These are phyloP conservation scores for Dioscorea cayenensis DNA, from an alignment of 116 monocot genomes.

Conservation along the genomic window DNA sequence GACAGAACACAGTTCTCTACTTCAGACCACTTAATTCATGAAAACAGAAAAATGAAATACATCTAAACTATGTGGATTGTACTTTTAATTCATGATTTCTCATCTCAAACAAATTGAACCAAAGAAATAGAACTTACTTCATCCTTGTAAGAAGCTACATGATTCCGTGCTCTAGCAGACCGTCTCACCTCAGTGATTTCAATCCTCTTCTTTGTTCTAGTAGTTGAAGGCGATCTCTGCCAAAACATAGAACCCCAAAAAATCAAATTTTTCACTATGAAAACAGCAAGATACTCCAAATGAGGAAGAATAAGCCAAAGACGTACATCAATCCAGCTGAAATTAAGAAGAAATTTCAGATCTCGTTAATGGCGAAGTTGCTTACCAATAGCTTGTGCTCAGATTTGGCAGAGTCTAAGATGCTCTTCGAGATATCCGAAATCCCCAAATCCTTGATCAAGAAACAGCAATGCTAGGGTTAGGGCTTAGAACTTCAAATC, in stretches of 20 bases:
- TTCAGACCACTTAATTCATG: no score
- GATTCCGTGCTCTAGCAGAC: slow-evolving; percentile 44
- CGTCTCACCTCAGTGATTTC: slow-evolving; percentile 35
- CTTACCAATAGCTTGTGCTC: slow-evolving; percentile 16
- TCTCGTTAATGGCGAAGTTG: not conserved
- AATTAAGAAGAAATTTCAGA: not conserved
- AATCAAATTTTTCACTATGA: not conserved
- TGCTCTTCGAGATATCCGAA: slow-evolving; percentile 9
- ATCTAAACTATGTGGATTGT: no score
- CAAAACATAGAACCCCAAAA: not conserved
- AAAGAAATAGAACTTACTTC: slow-evolving; percentile 28
- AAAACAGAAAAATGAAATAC: no score
- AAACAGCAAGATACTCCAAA: not conserved
- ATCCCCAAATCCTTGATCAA: slow-evolving; percentile 15
- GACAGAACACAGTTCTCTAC: no score
- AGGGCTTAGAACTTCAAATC: not conserved
- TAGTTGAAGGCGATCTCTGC: slow-evolving; percentile 33
- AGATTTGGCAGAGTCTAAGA: slow-evolving; percentile 9
- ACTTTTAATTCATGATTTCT: no score
- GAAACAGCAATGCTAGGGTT: slow-evolving; percentile 1
- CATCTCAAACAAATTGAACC: not conserved
- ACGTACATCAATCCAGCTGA: no score
- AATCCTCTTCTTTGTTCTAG: slow-evolving; percentile 30
- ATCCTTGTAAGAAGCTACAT: slow-evolving; percentile 32
- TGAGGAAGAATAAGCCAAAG: not conserved